phyloP scores from a whole-genome alignment of 345 rosid genomes.

The Microcos paniculata region DNA sequence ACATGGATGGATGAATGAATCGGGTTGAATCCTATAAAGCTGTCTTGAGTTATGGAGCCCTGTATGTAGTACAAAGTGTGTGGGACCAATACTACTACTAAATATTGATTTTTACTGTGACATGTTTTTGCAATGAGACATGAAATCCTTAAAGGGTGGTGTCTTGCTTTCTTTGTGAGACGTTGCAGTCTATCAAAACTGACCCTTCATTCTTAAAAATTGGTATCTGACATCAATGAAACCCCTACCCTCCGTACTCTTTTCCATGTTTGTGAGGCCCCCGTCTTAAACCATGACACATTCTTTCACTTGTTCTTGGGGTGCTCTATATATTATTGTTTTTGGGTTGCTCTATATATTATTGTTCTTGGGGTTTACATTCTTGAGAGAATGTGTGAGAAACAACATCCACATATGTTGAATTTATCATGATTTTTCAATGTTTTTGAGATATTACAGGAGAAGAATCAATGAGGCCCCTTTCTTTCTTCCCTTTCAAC shows the following conservation, averaged over 20 bases:
- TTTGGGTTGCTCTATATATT: too few species aligned
- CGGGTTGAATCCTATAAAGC: background rate
- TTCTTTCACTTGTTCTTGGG: background rate
- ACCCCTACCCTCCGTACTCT: background rate
- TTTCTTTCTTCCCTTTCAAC: too few species aligned
- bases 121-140: background rate
- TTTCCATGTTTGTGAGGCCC: background rate
- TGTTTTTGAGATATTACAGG: background rate
- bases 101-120: background rate
- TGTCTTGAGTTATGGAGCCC: background rate
- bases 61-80: background rate
- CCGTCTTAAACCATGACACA: background rate
- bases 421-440: background rate
- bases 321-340: background rate
- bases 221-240: background rate
- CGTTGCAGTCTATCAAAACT: background rate
- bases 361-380: background rate
- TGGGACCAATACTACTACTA: background rate
- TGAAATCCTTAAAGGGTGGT: constrained; percentile 10
- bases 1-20: background rate
- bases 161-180: constrained; percentile 4
- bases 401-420: background rate
- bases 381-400: background rate
- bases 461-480: too few species aligned
- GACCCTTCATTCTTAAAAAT: constrained; percentile 1